phyloP scores from a whole-genome alignment of 1,284 basidiomycete genomes.

The Cystobasidium sp. region DNA sequence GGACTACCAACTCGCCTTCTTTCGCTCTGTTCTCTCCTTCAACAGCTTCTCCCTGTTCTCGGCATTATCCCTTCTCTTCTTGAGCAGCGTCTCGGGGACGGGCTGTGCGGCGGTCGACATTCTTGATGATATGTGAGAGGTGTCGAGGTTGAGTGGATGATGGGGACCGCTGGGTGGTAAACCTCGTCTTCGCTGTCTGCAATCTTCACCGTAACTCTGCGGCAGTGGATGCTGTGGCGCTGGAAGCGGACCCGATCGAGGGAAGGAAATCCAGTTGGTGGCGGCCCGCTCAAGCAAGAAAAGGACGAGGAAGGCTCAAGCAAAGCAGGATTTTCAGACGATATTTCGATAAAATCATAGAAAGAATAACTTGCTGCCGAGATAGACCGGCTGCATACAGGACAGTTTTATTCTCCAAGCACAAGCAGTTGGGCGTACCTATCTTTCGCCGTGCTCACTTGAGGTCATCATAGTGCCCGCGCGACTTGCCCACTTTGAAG shows the following conservation, averaged over 20 bases:
- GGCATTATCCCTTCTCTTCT: slow-evolving; percentile 98
- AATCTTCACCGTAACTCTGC: not conserved
- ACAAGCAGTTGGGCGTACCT: no score
- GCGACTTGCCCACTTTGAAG: no score
- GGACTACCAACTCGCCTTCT: slow-evolving; percentile 66
- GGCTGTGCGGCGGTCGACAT: slow-evolving; percentile 32
- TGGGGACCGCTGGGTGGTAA: not conserved
- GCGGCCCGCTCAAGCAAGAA: not conserved
- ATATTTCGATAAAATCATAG: no score
- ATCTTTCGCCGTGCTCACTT: no score
- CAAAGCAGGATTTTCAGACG: no score
- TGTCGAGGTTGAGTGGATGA: not conserved
- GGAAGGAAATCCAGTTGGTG: slow-evolving; percentile 5
- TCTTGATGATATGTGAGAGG: not conserved
- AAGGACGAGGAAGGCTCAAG: not conserved
- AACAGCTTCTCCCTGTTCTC: slow-evolving; percentile 96
- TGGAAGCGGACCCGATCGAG: slow-evolving; percentile 1
- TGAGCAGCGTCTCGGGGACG: slow-evolving; percentile 95
- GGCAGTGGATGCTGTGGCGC: not conserved
- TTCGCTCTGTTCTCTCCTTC: slow-evolving; percentile 79
- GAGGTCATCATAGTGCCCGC: no score
- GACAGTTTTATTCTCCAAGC: no score
- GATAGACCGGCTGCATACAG: no score
- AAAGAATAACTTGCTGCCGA: no score
- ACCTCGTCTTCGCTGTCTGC: not conserved